A percentile compares a stretch with the other conserved stretches of the same genome.
Conservation (phyloP, 2,329 filamentous ascomycete genomes). For the Magnaporthiopsis poae region DNA sequence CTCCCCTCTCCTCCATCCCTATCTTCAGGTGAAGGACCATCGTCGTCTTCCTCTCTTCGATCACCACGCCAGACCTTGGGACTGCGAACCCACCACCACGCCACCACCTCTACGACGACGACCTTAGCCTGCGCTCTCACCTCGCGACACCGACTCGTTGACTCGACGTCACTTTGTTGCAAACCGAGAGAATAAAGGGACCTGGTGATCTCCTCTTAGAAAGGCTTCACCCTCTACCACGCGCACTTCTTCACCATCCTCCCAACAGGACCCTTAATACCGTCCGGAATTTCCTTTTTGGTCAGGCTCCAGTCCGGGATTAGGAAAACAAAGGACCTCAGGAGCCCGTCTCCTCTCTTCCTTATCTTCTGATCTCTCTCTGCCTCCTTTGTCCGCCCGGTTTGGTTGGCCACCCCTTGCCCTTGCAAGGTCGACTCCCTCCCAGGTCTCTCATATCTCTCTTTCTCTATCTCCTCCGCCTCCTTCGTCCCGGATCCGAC, state of each 20-base stretch:
- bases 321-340: background rate
- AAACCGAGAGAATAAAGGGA: conserved; percentile 4
- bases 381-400: background rate
- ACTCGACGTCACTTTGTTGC: conserved; percentile 34
- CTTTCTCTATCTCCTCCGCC: background rate
- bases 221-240: background rate
- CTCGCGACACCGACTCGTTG: conserved; percentile 35
- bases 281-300: conserved; percentile 1
- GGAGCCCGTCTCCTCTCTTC: conserved; percentile 9
- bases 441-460: conserved; percentile 8
- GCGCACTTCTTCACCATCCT: background rate
- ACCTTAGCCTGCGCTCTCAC: conserved; percentile 10
- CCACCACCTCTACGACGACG: conserved; percentile 8
- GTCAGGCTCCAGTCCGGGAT: conserved; percentile 1
- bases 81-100: background rate
- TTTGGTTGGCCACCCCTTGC: conserved; percentile 1
- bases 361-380: conserved; percentile 9
- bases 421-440: conserved; percentile 2
- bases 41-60: conserved; percentile 4
- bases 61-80: background rate
- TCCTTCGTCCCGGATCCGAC: background rate
- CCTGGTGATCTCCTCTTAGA: conserved; percentile 1
- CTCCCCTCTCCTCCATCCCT: conserved; percentile 17
- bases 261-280: conserved; percentile 6
- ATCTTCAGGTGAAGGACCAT: conserved; percentile 12